Percentiles rank a stretch among this genome's conserved stretches.
Evolutionary conservation across 306 rosid genomes (phyloP).

Genomic region (Leucaena leucocephala): DNA sequence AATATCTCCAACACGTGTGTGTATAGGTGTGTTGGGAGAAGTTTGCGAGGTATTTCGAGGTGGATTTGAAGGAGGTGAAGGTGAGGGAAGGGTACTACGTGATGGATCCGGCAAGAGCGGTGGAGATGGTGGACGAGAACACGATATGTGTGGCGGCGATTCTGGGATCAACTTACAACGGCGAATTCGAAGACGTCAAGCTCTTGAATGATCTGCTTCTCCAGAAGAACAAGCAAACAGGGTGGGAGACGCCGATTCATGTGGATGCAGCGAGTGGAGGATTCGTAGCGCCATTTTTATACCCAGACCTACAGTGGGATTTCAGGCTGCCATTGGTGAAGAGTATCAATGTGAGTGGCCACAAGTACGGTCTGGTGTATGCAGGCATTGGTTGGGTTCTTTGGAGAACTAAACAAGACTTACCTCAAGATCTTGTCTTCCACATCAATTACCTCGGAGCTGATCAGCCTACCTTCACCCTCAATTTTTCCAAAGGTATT

Average conservation of each 20-base stretch:
- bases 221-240: slow-evolving; percentile 60
- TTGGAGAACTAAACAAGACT: slow-evolving; percentile 66
- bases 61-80: slow-evolving; percentile 73
- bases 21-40: slow-evolving; percentile 81
- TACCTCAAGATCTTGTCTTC: slow-evolving; percentile 69
- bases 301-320: slow-evolving; percentile 86
- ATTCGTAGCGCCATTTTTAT: slow-evolving; percentile 76
- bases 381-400: slow-evolving; percentile 81
- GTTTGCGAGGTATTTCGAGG: slow-evolving; percentile 74
- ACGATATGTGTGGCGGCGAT: slow-evolving; percentile 85
- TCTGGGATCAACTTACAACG: slow-evolving; percentile 81
- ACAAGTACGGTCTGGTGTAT: slow-evolving; percentile 82
- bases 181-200: slow-evolving; percentile 83
- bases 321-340: slow-evolving; percentile 78
- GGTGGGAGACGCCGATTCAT: slow-evolving; percentile 86
- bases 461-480: slow-evolving; percentile 54
- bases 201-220: slow-evolving; percentile 64
- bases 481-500: slow-evolving; percentile 52
- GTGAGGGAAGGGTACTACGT: slow-evolving; percentile 73
- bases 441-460: slow-evolving; percentile 58
- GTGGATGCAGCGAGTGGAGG: slow-evolving; percentile 92
- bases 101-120: slow-evolving; percentile 80
- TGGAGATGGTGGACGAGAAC: slow-evolving; percentile 80
- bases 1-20: background rate
- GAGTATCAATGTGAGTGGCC: slow-evolving; percentile 89